Percentiles rank a stretch among this genome's conserved stretches.
phyloP scores from a whole-genome alignment of 495 filamentous ascomycete genomes.

The Antarctomyces pellizariae region DNA sequence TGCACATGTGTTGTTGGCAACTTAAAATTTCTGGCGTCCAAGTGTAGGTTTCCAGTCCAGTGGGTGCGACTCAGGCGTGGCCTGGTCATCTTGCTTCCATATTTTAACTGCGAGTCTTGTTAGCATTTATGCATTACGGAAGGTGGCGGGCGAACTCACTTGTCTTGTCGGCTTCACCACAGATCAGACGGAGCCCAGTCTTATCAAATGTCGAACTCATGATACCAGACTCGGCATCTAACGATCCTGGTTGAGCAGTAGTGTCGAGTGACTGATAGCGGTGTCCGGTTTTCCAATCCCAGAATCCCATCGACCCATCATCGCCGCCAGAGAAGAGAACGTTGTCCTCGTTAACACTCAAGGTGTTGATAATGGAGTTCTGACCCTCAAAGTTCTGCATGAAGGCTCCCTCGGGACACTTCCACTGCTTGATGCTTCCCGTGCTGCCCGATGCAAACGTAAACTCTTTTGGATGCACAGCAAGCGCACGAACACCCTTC shows the following conservation, averaged over 20 bases:
- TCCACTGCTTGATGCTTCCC: constrained; percentile 96
- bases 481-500: constrained; percentile 74
- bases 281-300: constrained; percentile 97
- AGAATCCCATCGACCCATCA: constrained; percentile 91
- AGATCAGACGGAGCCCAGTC: constrained; percentile 73
- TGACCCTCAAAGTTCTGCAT: constrained; percentile 99
- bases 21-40: constrained; percentile 35
- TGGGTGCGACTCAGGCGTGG: constrained; percentile 78
- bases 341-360: constrained; percentile 86
- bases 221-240: constrained; percentile 85
- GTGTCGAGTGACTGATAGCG: constrained; percentile 73
- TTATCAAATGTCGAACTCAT: constrained; percentile 82
- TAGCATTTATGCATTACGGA: not conserved
- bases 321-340: constrained; percentile 90
- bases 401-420: constrained; percentile 91
- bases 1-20: not conserved
- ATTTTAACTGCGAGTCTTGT: constrained; percentile 43
- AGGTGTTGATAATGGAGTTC: constrained; percentile 84
- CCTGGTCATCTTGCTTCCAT: constrained; percentile 78
- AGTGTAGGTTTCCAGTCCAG: constrained; percentile 82
- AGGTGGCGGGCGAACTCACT: constrained; percentile 20
- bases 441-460: constrained; percentile 88
- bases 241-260: constrained; percentile 75
- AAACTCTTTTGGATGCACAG: constrained; percentile 78
- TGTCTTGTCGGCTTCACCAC: constrained; percentile 91